Evolutionary conservation across 1,139 yeast genomes (phyloP).

Genomic region (Sugiyamaella paludigena): DNA sequence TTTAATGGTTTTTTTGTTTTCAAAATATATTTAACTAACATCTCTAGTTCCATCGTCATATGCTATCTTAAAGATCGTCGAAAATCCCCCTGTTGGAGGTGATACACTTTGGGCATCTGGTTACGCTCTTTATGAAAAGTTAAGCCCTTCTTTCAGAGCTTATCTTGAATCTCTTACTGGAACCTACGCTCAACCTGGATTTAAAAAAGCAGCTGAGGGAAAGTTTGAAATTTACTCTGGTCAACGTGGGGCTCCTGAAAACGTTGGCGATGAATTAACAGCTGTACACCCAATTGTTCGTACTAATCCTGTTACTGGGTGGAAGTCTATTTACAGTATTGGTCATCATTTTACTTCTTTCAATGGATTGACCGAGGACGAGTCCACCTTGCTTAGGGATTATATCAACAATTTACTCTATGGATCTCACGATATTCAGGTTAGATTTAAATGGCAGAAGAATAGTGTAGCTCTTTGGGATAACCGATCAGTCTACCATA

Average conservation of each 20-base stretch:
- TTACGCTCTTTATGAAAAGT: constrained; percentile 47
- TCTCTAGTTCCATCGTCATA: constrained; percentile 45
- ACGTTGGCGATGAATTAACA: constrained; percentile 29
- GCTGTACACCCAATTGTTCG: constrained; percentile 48
- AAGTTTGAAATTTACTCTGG: constrained; percentile 39
- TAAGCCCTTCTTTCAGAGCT: constrained; percentile 44
- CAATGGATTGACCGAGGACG: constrained; percentile 45
- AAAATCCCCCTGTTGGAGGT: constrained; percentile 46
- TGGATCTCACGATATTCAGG: constrained; percentile 46
- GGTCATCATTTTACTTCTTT: constrained; percentile 42
- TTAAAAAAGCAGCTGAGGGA: constrained; percentile 32
- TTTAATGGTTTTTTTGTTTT: too few species aligned
- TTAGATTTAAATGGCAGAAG: constrained; percentile 56
- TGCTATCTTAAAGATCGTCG: constrained; percentile 44
- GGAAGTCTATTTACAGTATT: constrained; percentile 49
- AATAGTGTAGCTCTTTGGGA: constrained; percentile 52
- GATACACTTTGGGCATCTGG: constrained; percentile 49
- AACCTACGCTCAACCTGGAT: constrained; percentile 31
- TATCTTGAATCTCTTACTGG: constrained; percentile 43
- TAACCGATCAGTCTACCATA: constrained; percentile 36
- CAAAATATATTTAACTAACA: constrained; percentile 70
- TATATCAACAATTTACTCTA: constrained; percentile 43
- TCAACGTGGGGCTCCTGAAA: constrained; percentile 37
- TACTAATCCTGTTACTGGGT: constrained; percentile 56
- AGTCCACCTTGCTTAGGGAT: constrained; percentile 42